Evolutionary conservation across 805 yeast species (phyloP), one percentile per base, ranked within the genome.

Genomic region (Pichia manshurica): DNA sequence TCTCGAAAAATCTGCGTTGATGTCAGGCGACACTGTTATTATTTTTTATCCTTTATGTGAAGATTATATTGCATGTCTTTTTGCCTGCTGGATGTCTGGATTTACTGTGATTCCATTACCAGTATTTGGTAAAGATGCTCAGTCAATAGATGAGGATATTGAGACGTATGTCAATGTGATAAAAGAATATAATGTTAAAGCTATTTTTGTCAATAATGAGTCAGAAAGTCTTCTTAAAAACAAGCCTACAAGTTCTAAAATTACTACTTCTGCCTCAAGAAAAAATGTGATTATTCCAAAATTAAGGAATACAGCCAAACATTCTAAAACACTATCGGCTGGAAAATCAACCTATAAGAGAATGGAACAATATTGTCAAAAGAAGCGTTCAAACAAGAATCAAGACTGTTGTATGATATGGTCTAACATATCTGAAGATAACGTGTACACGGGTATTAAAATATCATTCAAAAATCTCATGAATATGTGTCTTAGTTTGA

Each of bases 31-130:
- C 45, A 70, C 74, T 53, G 91, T 88, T 3, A 73, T 89, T 3
- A 68, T 93, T 57, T 82, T 89, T 82, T 89, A 87, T 61, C 84
- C 95, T 0, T 76, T 91, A 40, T 80, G 89, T 1, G 96, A 90
- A 48, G 98, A 93, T 52, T 91, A 79, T 59, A 78, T 84, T 5
- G 79, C 87, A 25, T 87, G 95, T 2, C 71, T 89, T 1, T 80
- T 82, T 64, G 97, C 99, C 0, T 91, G 98, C 61, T 77, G 91
- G 62, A 66, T 83, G 47, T 77, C 89, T 45, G 96, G 96, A 8
- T 48, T 88, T 4, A 74, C 86, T 3, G 87, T 93, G 0, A 73
- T 91, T 15, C 93, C 95, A 0, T 64, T 88, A 61, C 69, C 81
- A 9, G 89, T 95, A 0, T 66, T 89, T 36, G 88, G 84, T 51